Evolutionary conservation across 2,329 filamentous ascomycete species (phyloP).

Genomic region (Fonsecaea pugnacius): DNA sequence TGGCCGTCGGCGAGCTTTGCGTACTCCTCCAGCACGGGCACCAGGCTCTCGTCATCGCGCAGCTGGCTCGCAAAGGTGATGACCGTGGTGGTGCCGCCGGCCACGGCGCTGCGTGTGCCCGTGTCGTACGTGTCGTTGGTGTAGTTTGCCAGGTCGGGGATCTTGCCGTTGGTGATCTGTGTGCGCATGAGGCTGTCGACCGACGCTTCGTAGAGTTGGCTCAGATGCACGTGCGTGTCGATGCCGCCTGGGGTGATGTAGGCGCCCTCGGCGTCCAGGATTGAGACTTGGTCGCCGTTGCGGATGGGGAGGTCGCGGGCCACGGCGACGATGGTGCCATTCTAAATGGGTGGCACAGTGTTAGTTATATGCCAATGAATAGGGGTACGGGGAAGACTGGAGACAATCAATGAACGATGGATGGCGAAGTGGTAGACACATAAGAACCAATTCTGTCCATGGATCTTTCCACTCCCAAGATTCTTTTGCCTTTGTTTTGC

Average conservation of each 20-base stretch:
- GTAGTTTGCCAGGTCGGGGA: slow-evolving; percentile 19
- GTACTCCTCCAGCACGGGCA: slow-evolving; percentile 53
- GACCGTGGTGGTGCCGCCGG: slow-evolving; percentile 63
- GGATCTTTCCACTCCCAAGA: too few species aligned
- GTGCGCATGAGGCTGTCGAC: slow-evolving; percentile 16
- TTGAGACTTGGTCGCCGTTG: slow-evolving; percentile 38
- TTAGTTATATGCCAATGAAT: slow-evolving; percentile 29
- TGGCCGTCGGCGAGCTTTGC: slow-evolving; percentile 52
- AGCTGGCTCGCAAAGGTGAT: slow-evolving; percentile 62
- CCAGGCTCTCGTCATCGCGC: slow-evolving; percentile 51
- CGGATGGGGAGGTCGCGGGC: slow-evolving; percentile 43
- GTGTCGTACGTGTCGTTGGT: slow-evolving; percentile 52
- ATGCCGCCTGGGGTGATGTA: slow-evolving; percentile 49
- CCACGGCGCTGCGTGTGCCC: slow-evolving; percentile 60
- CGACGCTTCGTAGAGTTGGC: slow-evolving; percentile 43
- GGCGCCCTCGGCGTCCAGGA: slow-evolving; percentile 49
- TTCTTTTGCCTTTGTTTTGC: too few species aligned
- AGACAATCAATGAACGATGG: neutral
- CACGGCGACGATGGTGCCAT: slow-evolving; percentile 49
- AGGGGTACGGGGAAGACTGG: neutral
- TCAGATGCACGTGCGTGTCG: slow-evolving; percentile 56
- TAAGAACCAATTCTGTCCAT: too few species aligned
- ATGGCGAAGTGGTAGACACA: neutral
- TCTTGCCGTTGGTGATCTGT: slow-evolving; percentile 33
- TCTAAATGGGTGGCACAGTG: slow-evolving; percentile 36